Base-by-base conservation (phyloP, 192 early-diverging fungal species). In the Linnemannia hyalina region DNA sequence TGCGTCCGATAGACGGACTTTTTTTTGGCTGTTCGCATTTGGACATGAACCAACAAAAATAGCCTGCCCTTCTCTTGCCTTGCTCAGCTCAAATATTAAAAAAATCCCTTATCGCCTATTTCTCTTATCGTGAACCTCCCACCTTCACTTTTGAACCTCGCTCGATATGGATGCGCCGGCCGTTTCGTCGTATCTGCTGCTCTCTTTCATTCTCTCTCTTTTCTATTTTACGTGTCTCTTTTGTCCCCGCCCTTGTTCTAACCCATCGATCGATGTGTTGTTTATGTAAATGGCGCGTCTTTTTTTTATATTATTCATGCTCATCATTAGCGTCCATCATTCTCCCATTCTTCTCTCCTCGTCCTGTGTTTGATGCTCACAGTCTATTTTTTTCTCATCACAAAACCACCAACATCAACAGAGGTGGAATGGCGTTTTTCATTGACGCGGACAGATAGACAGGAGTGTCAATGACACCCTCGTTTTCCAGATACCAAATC, bases 131-230 rank as follows among this genome's bases (percentile, higher is more conserved):
- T 65, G 60, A 32, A 65, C 26, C 3, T 52, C 18, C 16, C 49
- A 20, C 20, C 20, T 52, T 52, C 18, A 4, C 20, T 52, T 52
- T 46, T 18, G 16, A 10, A 65, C n/a, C 29, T 57, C 23, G 55
- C 60, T 65, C 60, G 60, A 65, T 65, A 65, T 65, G 60, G 60
- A 29, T 65, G 10, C 26, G 26, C 60, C 60, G 60, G 60, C 60
- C 60, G 60, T 65, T 65, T 65, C 60, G 60, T 65, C 60, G 26
- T 65, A 32, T 9, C 26, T 4, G 3, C 29, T 65, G 60, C 60
- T 65, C 60, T 65, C 32, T 65, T 65, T 32, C 9, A 26, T n/a
- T 65, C 26, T n/a, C 22, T 32, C 13, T 65, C 26, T 63, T 13
- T 29, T 63, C n/a, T 63, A 26, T 26, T n/a, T 22, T 63, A 32